Base-by-base conservation (phyloP, 352 stramenopile species). In the Phytophthora lateralis region DNA sequence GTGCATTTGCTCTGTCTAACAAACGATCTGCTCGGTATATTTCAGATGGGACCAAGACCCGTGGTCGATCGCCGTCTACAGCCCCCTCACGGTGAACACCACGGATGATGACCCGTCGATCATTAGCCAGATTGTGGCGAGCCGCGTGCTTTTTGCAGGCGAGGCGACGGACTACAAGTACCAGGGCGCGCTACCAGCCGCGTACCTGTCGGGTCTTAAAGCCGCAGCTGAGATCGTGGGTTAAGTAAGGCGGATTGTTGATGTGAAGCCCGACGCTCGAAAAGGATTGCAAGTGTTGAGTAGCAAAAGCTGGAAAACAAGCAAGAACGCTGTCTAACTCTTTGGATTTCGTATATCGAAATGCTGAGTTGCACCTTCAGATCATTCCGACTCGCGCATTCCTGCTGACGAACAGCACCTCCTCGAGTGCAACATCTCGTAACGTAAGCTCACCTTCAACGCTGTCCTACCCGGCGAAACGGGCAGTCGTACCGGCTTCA, bases 81-180 rank as follows among this genome's bases (percentile, higher is more conserved):
- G 78, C 55, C 88, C 72, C 44, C 63, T 90, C 43, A 84, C 74
- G 1, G 58, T 89, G n/a, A 78, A 88, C 42, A 86, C 69, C 53
- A 75, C 84, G 4, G 73, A 71, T 12, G 60, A 83, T 2, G 84
- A 91, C 44, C 85, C 85, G 17, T 75, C 82, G 29, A 51, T 73
- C 7, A 44, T 93, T 10, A 65, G 78, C 4, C 57, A 79, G 30
- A 58, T 71, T 0, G 60, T 89, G 0, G 67, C 44, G 0, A 71
- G 60, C 8, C 72, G 72, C 15, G 60, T 93, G 47, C 57, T 85
- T 30, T 93, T 93, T 34, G 80, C 80, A 1, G 84, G 84, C 10
- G 84, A 93, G 42, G 82, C 80, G 12, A 93, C 81, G 8, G 76
- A 77, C 41, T 81, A 89, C 63, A 75, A 82, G 46, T 88, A 89